These are phyloP conservation scores for Apophysomyces trapeziformis DNA, from an alignment of 371 early-diverging fungal genomes.

Conservation along the genomic window DNA sequence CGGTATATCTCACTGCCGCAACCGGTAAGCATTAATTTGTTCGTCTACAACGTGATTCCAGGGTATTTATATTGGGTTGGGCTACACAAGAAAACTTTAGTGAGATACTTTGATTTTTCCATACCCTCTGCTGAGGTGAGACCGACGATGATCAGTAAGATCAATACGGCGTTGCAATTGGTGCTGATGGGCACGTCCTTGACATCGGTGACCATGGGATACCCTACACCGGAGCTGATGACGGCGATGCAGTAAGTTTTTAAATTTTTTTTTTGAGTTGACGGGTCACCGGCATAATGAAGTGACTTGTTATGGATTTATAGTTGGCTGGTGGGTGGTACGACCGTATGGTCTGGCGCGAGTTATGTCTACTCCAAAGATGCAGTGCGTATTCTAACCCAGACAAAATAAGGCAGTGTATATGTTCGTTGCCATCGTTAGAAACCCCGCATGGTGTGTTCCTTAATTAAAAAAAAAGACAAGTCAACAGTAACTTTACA, in stretches of 20 bases:
- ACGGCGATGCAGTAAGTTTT: constrained; percentile 46
- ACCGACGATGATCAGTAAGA: constrained; percentile 88
- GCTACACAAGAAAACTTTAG: constrained; percentile 72
- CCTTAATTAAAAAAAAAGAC: constrained; percentile 8
- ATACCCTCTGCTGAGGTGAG: constrained; percentile 91
- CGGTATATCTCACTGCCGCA: constrained; percentile 88
- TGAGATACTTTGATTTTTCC: constrained; percentile 87
- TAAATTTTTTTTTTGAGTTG: too few relatives aligned
- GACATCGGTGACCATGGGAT: constrained; percentile 42
- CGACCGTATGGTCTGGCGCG: constrained; percentile 82
- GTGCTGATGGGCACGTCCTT: constrained; percentile 80
- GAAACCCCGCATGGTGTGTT: constrained; percentile 8
- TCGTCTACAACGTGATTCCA: constrained; percentile 7
- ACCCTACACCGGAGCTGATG: constrained; percentile 39
- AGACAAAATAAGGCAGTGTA: constrained; percentile 10
- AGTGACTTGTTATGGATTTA: neutral
- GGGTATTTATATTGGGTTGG: constrained; percentile 8
- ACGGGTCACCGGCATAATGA: neutral
- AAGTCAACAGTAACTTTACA: neutral
- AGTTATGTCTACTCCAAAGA: constrained; percentile 81
- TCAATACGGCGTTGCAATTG: constrained; percentile 92
- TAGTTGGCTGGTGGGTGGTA: constrained; percentile 74
- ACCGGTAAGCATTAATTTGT: constrained; percentile 65
- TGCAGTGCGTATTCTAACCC: constrained; percentile 66
- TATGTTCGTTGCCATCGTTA: neutral